Evolutionary conservation across 1,284 basidiomycete species (phyloP).

Genomic region (Boletus mariae): DNA sequence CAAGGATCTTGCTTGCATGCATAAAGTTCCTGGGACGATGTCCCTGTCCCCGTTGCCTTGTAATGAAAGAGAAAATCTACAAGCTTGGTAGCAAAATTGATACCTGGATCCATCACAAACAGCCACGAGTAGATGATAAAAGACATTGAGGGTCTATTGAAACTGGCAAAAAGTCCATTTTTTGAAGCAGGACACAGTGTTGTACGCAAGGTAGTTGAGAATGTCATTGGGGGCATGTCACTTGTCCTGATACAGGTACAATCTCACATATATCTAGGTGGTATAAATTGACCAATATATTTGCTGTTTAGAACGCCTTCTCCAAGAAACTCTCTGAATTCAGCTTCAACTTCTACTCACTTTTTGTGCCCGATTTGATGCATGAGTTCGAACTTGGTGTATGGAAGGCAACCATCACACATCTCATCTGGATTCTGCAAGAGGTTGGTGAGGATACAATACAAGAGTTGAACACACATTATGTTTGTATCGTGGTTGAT

Average conservation of each 20-base stretch:
- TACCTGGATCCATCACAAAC: neutral
- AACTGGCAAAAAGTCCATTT: neutral
- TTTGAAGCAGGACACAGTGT: neutral
- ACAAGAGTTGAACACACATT: neutral
- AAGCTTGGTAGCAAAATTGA: constrained; percentile 5
- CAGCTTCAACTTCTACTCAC: neutral
- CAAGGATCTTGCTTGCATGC: neutral
- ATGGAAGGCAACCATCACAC: neutral
- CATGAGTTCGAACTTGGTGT: neutral
- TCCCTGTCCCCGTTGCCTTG: constrained; percentile 2
- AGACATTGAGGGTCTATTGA: constrained; percentile 1
- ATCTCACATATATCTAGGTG: neutral
- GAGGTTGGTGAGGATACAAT: neutral
- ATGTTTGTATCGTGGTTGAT: neutral
- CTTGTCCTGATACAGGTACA: constrained; percentile 6
- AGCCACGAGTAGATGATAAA: neutral
- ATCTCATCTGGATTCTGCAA: neutral
- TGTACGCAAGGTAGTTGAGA: neutral
- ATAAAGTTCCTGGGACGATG: neutral
- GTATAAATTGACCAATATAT: neutral
- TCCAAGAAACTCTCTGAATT: neutral
- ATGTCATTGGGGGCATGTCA: neutral
- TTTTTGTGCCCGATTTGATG: neutral
- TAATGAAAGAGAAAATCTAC: constrained; percentile 18
- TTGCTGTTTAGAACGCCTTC: neutral